Evolutionary conservation across 75 land plant genomes (phyloP).

Genomic region (Gnetum montanum): DNA sequence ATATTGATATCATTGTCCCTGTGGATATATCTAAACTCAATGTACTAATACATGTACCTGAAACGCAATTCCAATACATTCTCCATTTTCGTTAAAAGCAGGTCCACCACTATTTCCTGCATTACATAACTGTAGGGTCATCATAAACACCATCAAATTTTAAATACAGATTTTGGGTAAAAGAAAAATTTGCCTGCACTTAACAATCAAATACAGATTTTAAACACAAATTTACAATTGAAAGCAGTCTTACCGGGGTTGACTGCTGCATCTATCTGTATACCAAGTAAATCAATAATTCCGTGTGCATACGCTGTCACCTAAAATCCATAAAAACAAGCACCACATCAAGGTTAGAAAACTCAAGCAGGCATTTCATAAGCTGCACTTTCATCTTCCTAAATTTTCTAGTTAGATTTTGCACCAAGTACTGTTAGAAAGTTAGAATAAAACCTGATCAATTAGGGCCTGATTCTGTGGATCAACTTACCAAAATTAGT

Average conservation of each 20-base stretch:
- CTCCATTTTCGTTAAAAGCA: slow-evolving; percentile 89
- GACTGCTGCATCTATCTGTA: slow-evolving; percentile 97
- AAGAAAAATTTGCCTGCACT: neutral
- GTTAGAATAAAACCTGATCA: too few relatives aligned
- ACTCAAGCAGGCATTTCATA: neutral
- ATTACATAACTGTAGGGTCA: neutral
- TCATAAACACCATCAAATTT: neutral
- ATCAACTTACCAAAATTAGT: too few relatives aligned
- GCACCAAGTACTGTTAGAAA: too few relatives aligned
- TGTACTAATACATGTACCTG: too few relatives aligned
- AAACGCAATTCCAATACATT: slow-evolving; percentile 97
- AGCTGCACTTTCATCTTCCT: neutral
- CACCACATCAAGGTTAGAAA: neutral
- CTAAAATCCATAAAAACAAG: slow-evolving; percentile 23
- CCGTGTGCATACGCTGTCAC: slow-evolving; percentile 98
- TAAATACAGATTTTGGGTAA: too few relatives aligned
- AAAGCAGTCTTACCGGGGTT: slow-evolving; percentile 62
- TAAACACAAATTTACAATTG: too few relatives aligned
- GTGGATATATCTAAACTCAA: too few relatives aligned
- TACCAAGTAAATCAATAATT: slow-evolving; percentile 77
- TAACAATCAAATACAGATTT: too few relatives aligned
- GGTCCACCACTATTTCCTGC: slow-evolving; percentile 99
- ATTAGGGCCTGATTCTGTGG: too few relatives aligned
- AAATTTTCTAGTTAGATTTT: neutral
- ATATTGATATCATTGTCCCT: too few relatives aligned